These are phyloP conservation scores for Zasmidium cellare DNA, from an alignment of 2,329 filamentous ascomycete genomes.

Conservation along the genomic window DNA sequence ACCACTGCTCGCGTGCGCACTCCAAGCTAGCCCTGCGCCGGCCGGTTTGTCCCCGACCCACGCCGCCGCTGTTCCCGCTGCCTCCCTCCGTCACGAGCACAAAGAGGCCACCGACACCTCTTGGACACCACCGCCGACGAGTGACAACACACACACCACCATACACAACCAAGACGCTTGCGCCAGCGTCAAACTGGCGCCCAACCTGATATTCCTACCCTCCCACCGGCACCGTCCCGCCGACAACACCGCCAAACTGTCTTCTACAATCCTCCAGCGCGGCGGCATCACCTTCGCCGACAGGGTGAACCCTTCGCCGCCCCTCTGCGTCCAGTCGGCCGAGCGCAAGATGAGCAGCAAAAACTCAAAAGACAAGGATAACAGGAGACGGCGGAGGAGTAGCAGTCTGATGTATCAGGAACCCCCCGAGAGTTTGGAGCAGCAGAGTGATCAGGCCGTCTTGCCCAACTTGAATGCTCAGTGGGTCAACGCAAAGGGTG, in stretches of 20 bases:
- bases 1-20: background rate
- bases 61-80: background rate
- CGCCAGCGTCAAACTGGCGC: slow-evolving; percentile 29
- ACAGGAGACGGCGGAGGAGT: slow-evolving; percentile 77
- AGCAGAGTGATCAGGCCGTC: slow-evolving; percentile 93
- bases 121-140: background rate
- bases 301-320: slow-evolving; percentile 59
- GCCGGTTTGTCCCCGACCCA: background rate
- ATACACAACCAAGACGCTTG: background rate
- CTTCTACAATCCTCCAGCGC: slow-evolving; percentile 83
- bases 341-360: slow-evolving; percentile 54
- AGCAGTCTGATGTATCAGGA: slow-evolving; percentile 99
- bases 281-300: slow-evolving; percentile 85
- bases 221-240: slow-evolving; percentile 19
- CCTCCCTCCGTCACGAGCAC: slow-evolving; percentile 4
- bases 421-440: slow-evolving; percentile 92
- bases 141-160: slow-evolving; percentile 15
- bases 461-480: slow-evolving; percentile 95
- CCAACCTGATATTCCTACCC: slow-evolving; percentile 29
- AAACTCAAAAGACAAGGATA: slow-evolving; percentile 50
- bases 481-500: slow-evolving; percentile 99
- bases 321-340: slow-evolving; percentile 33
- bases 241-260: slow-evolving; percentile 88
- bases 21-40: background rate
- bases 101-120: slow-evolving; percentile 6